A percentile compares a stretch with the other conserved stretches of the same genome.
These are phyloP conservation scores for Pulveroboletus sp. DNA, from an alignment of 768 basidiomycete species.

Conservation along the genomic window DNA sequence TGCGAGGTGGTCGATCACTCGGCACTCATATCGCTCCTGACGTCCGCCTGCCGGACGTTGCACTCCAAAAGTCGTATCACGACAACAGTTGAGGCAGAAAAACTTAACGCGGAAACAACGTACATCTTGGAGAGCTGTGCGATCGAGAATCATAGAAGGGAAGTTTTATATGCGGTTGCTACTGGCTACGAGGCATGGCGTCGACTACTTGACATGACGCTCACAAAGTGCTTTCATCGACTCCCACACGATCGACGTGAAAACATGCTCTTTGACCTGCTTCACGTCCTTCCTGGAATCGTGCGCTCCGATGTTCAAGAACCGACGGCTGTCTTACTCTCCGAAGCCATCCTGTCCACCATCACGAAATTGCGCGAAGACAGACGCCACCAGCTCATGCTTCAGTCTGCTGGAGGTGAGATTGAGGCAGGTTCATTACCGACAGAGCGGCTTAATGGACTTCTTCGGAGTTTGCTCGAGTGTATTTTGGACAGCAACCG, in stretches of 20 bases:
- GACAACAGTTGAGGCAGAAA: conserved; percentile 57
- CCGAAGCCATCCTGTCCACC: conserved; percentile 74
- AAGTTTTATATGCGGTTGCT: conserved; percentile 66
- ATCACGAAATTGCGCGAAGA: conserved; percentile 90
- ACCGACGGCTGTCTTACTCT: conserved; percentile 73
- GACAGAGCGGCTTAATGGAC: conserved; percentile 68
- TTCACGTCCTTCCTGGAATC: conserved; percentile 77
- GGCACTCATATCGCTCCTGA: conserved; percentile 67
- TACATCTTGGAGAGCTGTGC: conserved; percentile 83
- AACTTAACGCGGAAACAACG: conserved; percentile 60
- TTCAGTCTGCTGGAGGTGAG: conserved; percentile 63
- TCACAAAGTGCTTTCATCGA: conserved; percentile 82
- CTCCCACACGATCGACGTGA: conserved; percentile 81
- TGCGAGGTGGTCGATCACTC: conserved; percentile 80
- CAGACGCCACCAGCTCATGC: conserved; percentile 59
- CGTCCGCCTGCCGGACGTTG: conserved; percentile 51
- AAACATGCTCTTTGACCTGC: conserved; percentile 84
- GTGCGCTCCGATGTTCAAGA: conserved; percentile 62
- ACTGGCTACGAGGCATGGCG: conserved; percentile 82
- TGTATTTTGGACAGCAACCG: conserved; percentile 72
- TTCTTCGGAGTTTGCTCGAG: conserved; percentile 71
- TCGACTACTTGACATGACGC: conserved; percentile 73
- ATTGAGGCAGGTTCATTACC: conserved; percentile 66
- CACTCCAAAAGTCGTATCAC: conserved; percentile 66
- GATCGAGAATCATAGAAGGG: conserved; percentile 82